Conservation (phyloP, 768 basidiomycete genomes). For the Boletus tomentosulus region DNA sequence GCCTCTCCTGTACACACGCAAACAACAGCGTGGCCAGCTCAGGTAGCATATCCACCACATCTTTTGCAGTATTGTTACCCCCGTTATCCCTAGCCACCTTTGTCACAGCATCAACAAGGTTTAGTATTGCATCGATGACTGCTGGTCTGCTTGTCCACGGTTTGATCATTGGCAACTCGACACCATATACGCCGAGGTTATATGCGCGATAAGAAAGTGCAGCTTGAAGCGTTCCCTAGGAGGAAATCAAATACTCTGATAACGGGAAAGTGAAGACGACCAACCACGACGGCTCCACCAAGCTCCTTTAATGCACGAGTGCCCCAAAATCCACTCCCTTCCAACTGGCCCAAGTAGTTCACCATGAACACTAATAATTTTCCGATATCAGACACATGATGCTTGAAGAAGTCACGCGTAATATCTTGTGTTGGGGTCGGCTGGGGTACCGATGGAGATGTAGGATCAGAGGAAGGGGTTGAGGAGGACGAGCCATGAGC, state of each 20-base stretch:
- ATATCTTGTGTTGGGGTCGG: constrained; percentile 60
- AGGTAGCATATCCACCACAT: constrained; percentile 54
- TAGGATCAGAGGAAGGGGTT: constrained; percentile 9
- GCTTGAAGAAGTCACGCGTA: constrained; percentile 81
- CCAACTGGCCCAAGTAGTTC: constrained; percentile 23
- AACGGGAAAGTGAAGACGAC: constrained; percentile 19
- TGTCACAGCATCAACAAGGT: constrained; percentile 67
- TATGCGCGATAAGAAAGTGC: constrained; percentile 72
- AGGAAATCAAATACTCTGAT: not conserved
- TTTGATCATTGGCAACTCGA: constrained; percentile 63
- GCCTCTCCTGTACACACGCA: constrained; percentile 60
- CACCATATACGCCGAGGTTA: constrained; percentile 71
- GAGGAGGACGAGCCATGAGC: constrained; percentile 20
- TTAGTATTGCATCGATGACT: constrained; percentile 64
- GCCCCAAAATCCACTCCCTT: constrained; percentile 21
- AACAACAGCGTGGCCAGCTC: constrained; percentile 62
- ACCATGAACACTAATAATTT: constrained; percentile 59
- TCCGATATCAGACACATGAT: constrained; percentile 62
- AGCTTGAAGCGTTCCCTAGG: constrained; percentile 66
- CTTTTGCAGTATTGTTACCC: constrained; percentile 19
- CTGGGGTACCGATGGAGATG: constrained; percentile 39
- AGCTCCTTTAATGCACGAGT: constrained; percentile 35
- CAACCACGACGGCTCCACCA: constrained; percentile 54
- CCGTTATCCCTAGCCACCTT: constrained; percentile 19
- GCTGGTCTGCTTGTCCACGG: constrained; percentile 79